Base-by-base conservation (phyloP, 2,329 filamentous ascomycete species). In the Talaromyces atroroseus region DNA sequence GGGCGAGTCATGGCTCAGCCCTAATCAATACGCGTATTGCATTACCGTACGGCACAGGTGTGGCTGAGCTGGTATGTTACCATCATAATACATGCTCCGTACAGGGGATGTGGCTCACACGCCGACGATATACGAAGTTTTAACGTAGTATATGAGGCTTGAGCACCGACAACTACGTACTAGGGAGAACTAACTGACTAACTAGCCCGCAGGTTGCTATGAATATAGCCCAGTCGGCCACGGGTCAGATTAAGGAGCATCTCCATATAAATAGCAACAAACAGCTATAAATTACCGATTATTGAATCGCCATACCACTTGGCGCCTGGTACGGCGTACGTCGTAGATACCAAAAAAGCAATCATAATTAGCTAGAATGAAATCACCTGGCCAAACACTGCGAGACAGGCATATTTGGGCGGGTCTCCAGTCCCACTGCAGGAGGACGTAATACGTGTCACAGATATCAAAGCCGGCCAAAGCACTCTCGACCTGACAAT, bases 401-500 rank as follows among this genome's bases (percentile, higher is more conserved):
- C 38, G 40, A 52, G 29, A 46, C 20, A 52, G 42, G 12, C 50
- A 32, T 47, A 38, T 20, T 40, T 49, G 38, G 16, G 49, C 45
- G 55, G 55, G 26, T 38, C 55, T 18, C 3, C 34, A 52, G 55
- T 52, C 55, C 55, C 55, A 47, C 54, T 29, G 54, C 26, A 24
- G 52, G 32, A 40, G 8, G 29, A 48, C 44, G 52, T 49, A 45
- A 20, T 45, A 49, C 52, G 52, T 47, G 51, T 53, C 51, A 53
- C 42, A 26, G 51, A 36, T 32, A 47, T 34, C 42, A 38, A 8
- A 29, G 26, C 26, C 26, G 44, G 26, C 42, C 24, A 42, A 21
- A 45, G 26, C 20, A 32, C 40, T 46, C 26, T n/a, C n/a, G n/a
- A n/a, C 32, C 38, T 45, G 21, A 38, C 24, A 45, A 24, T 38